Base-by-base conservation (phyloP, 2,329 filamentous ascomycete genomes). In the Alternaria ethzedia region DNA sequence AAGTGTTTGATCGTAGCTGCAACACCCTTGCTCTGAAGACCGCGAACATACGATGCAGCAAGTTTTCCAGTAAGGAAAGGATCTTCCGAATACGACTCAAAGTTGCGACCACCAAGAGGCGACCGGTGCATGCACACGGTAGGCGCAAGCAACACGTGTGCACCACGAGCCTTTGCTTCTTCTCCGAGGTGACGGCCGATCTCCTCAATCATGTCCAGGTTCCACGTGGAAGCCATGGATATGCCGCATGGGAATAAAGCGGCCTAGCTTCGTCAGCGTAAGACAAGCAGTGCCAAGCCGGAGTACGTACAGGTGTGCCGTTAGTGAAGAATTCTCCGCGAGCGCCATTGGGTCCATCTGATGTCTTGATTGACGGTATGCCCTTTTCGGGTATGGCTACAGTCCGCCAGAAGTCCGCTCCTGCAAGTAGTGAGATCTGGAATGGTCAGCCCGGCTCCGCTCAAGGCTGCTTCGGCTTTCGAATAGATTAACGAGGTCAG, bases 31-130 rank as follows among this genome's bases (percentile, higher is more conserved):
- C 90, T 89, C 74, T 96, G 92, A 58, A 92, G 82, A 8, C 91
- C 91, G 51, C 87, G 88, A 73, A 92, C 90, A 65, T 92, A 92
- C 63, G 90, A 86, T 1, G 90, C 87, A 12, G 91, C 90, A 64
- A 94, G 82, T 66, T 89, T 91, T 30, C 91, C 91, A 0, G 91
- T 92, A 6, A 96, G 84, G 10, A 90, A 86, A 0, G 92, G 92
- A 69, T 96, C 93, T 78, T 96, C 93, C 0, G 91, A 93, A 77
- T 94, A 96, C 0, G 92, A 94, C 79, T 96, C 93, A 70, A 96
- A 96, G 67, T 94, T 94, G 63, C 93, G 86, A 17, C 93, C 93
- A n/a, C 92, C 92, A 0, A 96, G 84, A 0, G 93, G 93, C 54
- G 91, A 91, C 15, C 93, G 87, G 73, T 96, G 92, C 84, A 93